These are phyloP conservation scores for Venturia carpophila DNA, from an alignment of 2,329 filamentous ascomycete genomes.

Conservation along the genomic window DNA sequence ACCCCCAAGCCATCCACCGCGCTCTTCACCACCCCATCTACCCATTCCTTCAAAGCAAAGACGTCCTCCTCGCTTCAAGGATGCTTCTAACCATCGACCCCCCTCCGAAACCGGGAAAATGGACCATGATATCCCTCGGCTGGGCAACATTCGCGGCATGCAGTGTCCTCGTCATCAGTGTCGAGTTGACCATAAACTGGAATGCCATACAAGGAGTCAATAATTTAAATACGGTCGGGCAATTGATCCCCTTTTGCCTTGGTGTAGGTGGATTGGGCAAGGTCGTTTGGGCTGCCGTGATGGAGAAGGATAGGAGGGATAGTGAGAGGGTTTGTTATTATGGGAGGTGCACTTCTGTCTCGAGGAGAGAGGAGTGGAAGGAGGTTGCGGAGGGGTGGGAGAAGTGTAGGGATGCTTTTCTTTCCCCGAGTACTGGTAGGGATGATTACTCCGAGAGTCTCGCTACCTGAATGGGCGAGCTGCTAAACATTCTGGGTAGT, in stretches of 20 bases:
- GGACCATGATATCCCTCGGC: constrained; percentile 3
- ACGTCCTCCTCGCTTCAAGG: constrained; percentile 15
- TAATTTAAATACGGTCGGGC: constrained; percentile 22
- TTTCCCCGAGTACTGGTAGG: too few species aligned
- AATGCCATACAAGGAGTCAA: constrained; percentile 24
- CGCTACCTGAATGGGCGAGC: too few species aligned
- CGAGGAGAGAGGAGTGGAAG: constrained; percentile 9
- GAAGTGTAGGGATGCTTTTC: neutral
- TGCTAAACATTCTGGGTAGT: too few species aligned
- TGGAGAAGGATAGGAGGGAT: neutral
- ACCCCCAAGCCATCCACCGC: neutral
- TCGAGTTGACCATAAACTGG: constrained; percentile 24
- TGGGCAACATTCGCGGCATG: constrained; percentile 13
- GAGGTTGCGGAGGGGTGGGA: constrained; percentile 9
- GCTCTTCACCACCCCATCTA: constrained; percentile 7
- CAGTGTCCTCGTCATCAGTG: constrained; percentile 20
- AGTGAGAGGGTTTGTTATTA: constrained; percentile 12
- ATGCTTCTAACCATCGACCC: neutral
- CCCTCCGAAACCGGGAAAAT: neutral
- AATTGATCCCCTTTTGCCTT: constrained; percentile 23
- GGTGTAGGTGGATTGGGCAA: constrained; percentile 21
- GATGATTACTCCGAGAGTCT: too few species aligned
- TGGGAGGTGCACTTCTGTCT: constrained; percentile 1
- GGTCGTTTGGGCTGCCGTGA: constrained; percentile 17
- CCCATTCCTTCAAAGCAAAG: neutral